These are phyloP conservation scores for Syncephalis plumigaleata DNA, from an alignment of 371 early-diverging fungal species.

Conservation along the genomic window DNA sequence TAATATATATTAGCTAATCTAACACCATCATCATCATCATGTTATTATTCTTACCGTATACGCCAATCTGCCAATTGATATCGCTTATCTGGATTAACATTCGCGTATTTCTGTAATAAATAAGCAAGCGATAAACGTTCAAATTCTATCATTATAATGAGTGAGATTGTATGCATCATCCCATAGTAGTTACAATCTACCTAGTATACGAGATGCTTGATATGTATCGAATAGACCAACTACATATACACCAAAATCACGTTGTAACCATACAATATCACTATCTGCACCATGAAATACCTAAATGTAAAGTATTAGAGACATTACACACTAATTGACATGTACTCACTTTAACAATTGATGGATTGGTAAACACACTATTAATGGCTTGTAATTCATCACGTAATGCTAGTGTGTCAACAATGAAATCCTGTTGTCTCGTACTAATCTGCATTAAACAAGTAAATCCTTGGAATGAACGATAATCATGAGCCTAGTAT, in stretches of 20 bases:
- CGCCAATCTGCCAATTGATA: slow-evolving; percentile 97
- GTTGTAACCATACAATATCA: slow-evolving; percentile 95
- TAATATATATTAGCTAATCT: no score
- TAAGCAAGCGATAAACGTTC: slow-evolving; percentile 65
- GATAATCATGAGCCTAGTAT: slow-evolving; percentile 56
- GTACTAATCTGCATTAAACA: slow-evolving; percentile 91
- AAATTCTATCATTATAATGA: slow-evolving; percentile 24
- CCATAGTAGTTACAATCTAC: slow-evolving; percentile 28
- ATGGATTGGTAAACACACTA: slow-evolving; percentile 69
- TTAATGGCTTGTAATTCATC: slow-evolving; percentile 59
- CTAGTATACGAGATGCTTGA: slow-evolving; percentile 59
- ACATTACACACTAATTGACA: neutral
- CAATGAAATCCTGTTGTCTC: slow-evolving; percentile 70
- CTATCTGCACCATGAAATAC: slow-evolving; percentile 88
- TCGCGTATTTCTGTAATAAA: slow-evolving; percentile 59
- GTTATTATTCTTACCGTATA: slow-evolving; percentile 24
- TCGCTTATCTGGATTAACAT: slow-evolving; percentile 70
- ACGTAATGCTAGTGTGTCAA: slow-evolving; percentile 83
- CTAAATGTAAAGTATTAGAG: slow-evolving; percentile 8
- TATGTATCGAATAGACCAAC: slow-evolving; percentile 94
- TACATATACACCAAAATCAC: slow-evolving; percentile 90
- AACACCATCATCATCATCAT: no score
- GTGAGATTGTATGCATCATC: no score
- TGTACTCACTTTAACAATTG: slow-evolving; percentile 55
- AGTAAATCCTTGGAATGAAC: slow-evolving; percentile 86